These are phyloP conservation scores for Rhodotorula toruloides DNA, from an alignment of 768 basidiomycete genomes.

Conservation along the genomic window DNA sequence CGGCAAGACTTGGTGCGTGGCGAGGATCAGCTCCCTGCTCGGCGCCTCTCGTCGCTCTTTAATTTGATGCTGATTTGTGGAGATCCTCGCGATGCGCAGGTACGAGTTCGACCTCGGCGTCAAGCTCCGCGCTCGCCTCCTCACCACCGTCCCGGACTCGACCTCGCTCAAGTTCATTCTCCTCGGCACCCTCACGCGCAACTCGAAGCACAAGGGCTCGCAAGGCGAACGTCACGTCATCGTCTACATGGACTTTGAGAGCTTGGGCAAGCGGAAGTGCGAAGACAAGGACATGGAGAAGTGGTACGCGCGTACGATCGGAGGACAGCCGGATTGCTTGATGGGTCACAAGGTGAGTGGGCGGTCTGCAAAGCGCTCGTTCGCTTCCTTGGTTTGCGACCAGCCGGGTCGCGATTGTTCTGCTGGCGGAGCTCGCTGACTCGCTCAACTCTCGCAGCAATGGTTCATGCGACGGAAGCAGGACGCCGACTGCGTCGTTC, in stretches of 20 bases:
- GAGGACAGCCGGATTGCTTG: constrained; percentile 61
- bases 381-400: background rate
- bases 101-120: constrained; percentile 63
- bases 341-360: constrained; percentile 96
- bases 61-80: background rate
- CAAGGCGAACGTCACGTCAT: constrained; percentile 59
- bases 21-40: no score
- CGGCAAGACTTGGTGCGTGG: constrained; percentile 74
- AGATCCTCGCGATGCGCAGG: no score
- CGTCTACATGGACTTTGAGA: constrained; percentile 76
- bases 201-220: constrained; percentile 51
- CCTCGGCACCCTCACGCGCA: constrained; percentile 66
- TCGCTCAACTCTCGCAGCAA: constrained; percentile 58
- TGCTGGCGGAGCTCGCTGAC: background rate
- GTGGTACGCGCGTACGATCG: constrained; percentile 72
- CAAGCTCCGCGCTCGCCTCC: constrained; percentile 63
- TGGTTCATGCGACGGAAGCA: constrained; percentile 83
- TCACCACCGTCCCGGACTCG: constrained; percentile 89
- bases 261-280: constrained; percentile 66
- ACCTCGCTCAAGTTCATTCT: constrained; percentile 95
- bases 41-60: background rate
- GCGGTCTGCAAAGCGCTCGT: no score
- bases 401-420: no score
- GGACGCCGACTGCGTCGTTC: constrained; percentile 80
- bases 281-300: constrained; percentile 65